Base-by-base conservation (phyloP, 805 yeast genomes). In the Lipomyces sp. region DNA sequence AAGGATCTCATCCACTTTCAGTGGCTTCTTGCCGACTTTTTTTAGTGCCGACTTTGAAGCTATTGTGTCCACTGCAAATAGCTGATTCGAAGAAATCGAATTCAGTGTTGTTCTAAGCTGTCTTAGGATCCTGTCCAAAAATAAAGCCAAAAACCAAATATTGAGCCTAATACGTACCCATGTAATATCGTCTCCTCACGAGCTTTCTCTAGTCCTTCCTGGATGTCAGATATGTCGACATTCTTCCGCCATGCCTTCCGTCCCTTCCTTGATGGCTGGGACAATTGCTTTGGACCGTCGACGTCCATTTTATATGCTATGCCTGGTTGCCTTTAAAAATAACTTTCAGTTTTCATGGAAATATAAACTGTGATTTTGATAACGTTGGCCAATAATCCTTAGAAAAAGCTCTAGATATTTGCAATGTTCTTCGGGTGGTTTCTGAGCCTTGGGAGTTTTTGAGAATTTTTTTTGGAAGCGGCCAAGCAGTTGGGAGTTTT, bases 201-300 rank as follows among this genome's bases (percentile, higher is more conserved):
- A 60, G 82, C 82, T 55, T 84, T 86, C 72, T 88, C 94, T 51
- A 94, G 79, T 11, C 89, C 89, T 39, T 79, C 77, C 74, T 90
- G 92, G 59, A 95, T 81, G 70, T 92, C 97, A 32, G 86, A 87
- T 24, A 95, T 80, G 77, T 95, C 97, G 65, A 95, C 90, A 77
- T 95, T 91, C 78, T 92, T 92, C 76, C 97, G 86, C 96, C 98
- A 91, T 4, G 97, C 87, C 76, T 85, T 88, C 83, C 90, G 94
- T 55, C 97, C 97, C 81, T 95, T 95, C 75, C 98, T 84, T 6
- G 97, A 92, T 3, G 89, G 75, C 78, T 93, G 97, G 13, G 62
- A 7, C 13, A 42, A 32, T n/a, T 53, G 57, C 34, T n/a, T 30
- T 24, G 57, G 57, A n/a, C 11, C 57, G 15, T n/a, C 35, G 57